Percentiles rank a stretch among this genome's conserved stretches.
Conservation (phyloP, 2,329 filamentous ascomycete genomes). For the Venturia pyrina region DNA sequence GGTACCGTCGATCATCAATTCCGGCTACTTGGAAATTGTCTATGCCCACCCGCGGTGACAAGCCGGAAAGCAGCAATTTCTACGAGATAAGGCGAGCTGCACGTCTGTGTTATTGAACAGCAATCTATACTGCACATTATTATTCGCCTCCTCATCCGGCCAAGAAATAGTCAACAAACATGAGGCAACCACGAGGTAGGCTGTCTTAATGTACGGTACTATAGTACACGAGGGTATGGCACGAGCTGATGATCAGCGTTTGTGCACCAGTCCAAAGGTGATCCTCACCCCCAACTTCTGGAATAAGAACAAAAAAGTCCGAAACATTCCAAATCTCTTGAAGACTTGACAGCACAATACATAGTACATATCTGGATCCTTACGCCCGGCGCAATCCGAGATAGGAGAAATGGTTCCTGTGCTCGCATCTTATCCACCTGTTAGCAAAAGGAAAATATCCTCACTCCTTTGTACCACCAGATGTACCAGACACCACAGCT, state of each 20-base stretch:
- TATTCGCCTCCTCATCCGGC: not conserved
- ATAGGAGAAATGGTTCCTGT: not conserved
- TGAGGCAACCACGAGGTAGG: not conserved
- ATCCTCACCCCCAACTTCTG: not conserved
- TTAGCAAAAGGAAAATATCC: not conserved
- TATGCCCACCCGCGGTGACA: not conserved
- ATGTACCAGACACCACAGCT: not conserved
- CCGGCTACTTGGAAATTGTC: not conserved
- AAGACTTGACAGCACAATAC: conserved; percentile 1
- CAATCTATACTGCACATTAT: no score
- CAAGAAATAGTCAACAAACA: not conserved
- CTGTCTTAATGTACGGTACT: not conserved
- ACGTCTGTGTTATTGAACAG: not conserved
- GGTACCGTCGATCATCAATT: not conserved
- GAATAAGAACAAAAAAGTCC: not conserved
- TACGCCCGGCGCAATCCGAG: conserved; percentile 1
- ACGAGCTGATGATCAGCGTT: not conserved
- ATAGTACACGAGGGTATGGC: not conserved
- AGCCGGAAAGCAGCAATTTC: not conserved
- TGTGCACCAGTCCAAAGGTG: not conserved
- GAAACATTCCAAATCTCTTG: not conserved
- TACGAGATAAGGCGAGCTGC: not conserved
- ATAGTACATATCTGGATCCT: not conserved
- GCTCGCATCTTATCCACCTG: not conserved
- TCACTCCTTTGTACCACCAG: not conserved